These are phyloP conservation scores for Podaxis mareebaensis DNA, from an alignment of 768 basidiomycete genomes.

Conservation along the genomic window DNA sequence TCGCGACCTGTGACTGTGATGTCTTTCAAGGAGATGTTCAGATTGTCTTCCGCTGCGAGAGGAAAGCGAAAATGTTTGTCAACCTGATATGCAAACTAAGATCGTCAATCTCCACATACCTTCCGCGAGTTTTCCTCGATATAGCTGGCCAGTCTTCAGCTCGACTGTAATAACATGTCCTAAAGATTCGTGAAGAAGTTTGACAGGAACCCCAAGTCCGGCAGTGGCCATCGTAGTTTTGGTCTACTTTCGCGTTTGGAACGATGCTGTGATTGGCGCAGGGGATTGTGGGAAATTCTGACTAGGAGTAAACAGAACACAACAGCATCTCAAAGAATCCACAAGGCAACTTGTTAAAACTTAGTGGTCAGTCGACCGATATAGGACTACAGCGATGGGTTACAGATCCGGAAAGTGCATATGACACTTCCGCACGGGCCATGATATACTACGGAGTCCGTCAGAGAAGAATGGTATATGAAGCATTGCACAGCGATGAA, in stretches of 20 bases:
- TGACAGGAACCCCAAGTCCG: slow-evolving; percentile 92
- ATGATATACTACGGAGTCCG: neutral
- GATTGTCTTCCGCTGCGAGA: slow-evolving; percentile 90
- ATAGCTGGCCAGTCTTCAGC: slow-evolving; percentile 95
- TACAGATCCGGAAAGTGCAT: neutral
- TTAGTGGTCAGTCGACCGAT: no score
- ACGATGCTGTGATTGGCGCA: neutral
- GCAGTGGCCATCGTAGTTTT: slow-evolving; percentile 47
- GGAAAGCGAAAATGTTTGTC: slow-evolving; percentile 1
- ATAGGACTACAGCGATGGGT: neutral
- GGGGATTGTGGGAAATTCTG: neutral
- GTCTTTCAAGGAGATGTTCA: slow-evolving; percentile 94
- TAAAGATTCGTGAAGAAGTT: slow-evolving; percentile 93
- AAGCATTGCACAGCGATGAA: neutral
- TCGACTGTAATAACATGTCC: slow-evolving; percentile 98
- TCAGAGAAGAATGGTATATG: slow-evolving; percentile 17
- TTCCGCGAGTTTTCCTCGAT: slow-evolving; percentile 96
- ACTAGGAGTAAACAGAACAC: neutral
- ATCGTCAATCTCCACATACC: slow-evolving; percentile 49
- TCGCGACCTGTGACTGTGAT: slow-evolving; percentile 98
- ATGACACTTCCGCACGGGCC: neutral
- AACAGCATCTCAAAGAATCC: neutral
- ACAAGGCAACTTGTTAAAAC: neutral
- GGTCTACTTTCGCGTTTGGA: neutral
- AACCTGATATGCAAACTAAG: neutral